Base-by-base conservation (phyloP, 768 basidiomycete species). In the Lentinula raphanica region DNA sequence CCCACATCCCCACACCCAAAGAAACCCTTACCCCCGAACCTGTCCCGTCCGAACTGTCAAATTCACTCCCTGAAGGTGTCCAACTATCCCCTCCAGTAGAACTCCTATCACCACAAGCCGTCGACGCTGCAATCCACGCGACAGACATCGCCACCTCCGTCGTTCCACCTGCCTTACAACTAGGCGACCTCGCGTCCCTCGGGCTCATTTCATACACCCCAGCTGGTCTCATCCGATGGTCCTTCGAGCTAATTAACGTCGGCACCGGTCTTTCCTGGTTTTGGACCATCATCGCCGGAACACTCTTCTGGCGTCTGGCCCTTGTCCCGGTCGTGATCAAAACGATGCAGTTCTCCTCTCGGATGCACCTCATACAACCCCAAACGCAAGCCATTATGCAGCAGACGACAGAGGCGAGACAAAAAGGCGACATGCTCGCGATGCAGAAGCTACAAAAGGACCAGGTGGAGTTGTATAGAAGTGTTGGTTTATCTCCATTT, bases 201-300 rank as follows among this genome's bases (percentile, higher is more conserved):
- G 90, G 87, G 2, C 72, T 92, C 2, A 72, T 77, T 15, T 68
- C 75, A 17, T 89, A 84, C 82, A 74, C 80, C 48, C 90, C 90
- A 2, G 80, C 83, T 0, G 89, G 88, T 0, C 62, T 87, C 32
- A 73, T 84, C 19, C 77, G 80, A 42, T 84, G 80, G 79, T 72
- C 82, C 17, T 74, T 90, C 49, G 90, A 93, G 68, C 61, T 83
- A 49, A 69, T 91, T 54, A 83, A 92, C 61, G 85, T 92, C 51
- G 70, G 76, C 49, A 83, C 84, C 0, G 86, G 85, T 36, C 71
- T 93, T 59, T 86, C 88, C 0, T 94, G 93, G 92, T 90, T 90
- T 74, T 83, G 85, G 78, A 88, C 91, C 49, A 90, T 94, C 70
- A 71, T 92, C 44, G 74, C 72, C 4, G 83, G 85, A 28, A 83